Evolutionary conservation across 139 green algal genomes (phyloP), one percentile per base, ranked within the genome.

Genomic region (Tetradesmus lagerheimii): DNA sequence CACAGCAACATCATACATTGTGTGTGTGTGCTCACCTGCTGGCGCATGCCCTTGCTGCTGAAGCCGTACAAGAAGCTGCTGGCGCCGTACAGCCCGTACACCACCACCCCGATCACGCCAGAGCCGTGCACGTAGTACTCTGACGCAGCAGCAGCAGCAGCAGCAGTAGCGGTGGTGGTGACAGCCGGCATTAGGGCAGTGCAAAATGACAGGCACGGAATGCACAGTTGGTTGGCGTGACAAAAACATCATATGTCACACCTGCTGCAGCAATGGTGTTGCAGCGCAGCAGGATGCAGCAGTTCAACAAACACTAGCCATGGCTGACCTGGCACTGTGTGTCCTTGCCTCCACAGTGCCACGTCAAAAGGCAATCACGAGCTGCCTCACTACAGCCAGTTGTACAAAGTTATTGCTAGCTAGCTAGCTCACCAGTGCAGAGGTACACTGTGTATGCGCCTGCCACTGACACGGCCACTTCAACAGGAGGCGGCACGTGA

Each of bases 81-180:
- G n/a, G 95, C 93, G 27, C 97, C 97, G 53, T 96, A 98, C 67
- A 99, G 91, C 0, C 97, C 97, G 88, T 95, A 98, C 25, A 98
- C 95, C 31, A 97, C 97, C 27, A 99, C 97, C 15, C 95, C 95
- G 67, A 98, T 97, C 0, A 98, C 97, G 57, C 96, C 96, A 87
- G n/a, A 66, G 11, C 83, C 86, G 41, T 75, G 62, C 9, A 89
- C 50, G 41, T 88, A 88, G 66, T 89, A 91, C 78, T 91, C 87
- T 91, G 71, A 25, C 23, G 75, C n/a, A 47, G 37, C 9, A 47
- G 20, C 53, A 76, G n/a, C 82, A 87, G 82, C 82, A 57, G 35
- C 82, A 87, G 82, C n/a, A 47, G 57, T 53, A 76, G 34, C 75
- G 15, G 75, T 1, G 50, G 35, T 11, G 23, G 75, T 15, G n/a